Conservation (phyloP, 2,329 filamentous ascomycete species). For the Curvularia eragrostidis region DNA sequence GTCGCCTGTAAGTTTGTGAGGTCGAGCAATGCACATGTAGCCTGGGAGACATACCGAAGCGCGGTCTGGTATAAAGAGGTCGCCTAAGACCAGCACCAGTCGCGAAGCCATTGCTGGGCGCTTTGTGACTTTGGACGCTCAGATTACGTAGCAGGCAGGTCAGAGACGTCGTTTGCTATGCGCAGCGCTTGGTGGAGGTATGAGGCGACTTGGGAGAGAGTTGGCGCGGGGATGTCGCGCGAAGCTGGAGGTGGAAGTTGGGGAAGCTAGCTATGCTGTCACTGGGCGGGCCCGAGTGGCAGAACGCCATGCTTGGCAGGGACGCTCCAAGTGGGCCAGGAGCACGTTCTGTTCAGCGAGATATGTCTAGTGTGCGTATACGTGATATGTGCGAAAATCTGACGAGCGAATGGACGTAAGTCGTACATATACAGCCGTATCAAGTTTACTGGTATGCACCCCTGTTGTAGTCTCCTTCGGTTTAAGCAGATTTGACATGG, state of each 20-base stretch:
- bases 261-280: slow-evolving; percentile 26
- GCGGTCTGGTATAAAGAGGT: slow-evolving; percentile 54
- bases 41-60: slow-evolving; percentile 45
- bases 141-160: neutral
- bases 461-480: no score
- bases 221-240: slow-evolving; percentile 16
- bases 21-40: slow-evolving; percentile 24
- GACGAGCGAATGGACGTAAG: no score
- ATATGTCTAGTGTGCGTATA: neutral
- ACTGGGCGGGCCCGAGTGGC: slow-evolving; percentile 22
- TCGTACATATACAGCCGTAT: no score
- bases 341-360: neutral
- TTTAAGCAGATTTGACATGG: no score
- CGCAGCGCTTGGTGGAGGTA: neutral
- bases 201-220: neutral
- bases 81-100: slow-evolving; percentile 52
- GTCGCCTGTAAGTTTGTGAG: slow-evolving; percentile 48
- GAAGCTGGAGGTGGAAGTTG: slow-evolving; percentile 19
- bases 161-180: neutral
- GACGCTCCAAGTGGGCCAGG: slow-evolving; percentile 1
- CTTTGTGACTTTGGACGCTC: neutral
- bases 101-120: slow-evolving; percentile 49
- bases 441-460: no score
- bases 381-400: no score
- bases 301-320: slow-evolving; percentile 26